A percentile compares a stretch with the other conserved stretches of the same genome.
phyloP scores from a whole-genome alignment of 1,139 yeast species.

The Pichia sp. region DNA sequence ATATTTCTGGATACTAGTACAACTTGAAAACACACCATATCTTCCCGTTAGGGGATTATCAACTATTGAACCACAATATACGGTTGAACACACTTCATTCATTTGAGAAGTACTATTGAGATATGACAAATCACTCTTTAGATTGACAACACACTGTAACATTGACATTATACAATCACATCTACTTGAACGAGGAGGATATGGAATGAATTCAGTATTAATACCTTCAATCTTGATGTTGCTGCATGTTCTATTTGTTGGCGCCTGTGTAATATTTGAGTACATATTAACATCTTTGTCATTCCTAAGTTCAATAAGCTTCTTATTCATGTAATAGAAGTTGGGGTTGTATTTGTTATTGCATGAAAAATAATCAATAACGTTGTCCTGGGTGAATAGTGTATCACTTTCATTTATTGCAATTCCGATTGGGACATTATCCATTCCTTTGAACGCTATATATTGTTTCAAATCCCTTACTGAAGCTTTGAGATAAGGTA shows the following conservation, averaged over 20 bases:
- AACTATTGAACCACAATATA: slow-evolving; percentile 51
- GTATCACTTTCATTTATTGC: slow-evolving; percentile 41
- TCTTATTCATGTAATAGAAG: slow-evolving; percentile 13
- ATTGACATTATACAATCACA: slow-evolving; percentile 57
- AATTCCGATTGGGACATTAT: slow-evolving; percentile 58
- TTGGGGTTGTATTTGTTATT: slow-evolving; percentile 15
- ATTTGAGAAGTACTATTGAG: slow-evolving; percentile 36
- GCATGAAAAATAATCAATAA: slow-evolving; percentile 18
- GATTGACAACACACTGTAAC: slow-evolving; percentile 47
- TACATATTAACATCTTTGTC: too few relatives aligned
- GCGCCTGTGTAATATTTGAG: too few relatives aligned
- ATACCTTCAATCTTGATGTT: slow-evolving; percentile 1
- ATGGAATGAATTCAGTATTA: slow-evolving; percentile 39
- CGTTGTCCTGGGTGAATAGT: slow-evolving; percentile 40
- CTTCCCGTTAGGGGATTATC: slow-evolving; percentile 48
- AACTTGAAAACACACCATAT: slow-evolving; percentile 59
- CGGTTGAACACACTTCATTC: slow-evolving; percentile 47
- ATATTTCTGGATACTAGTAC: slow-evolving; percentile 49
- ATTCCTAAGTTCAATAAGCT: not conserved
- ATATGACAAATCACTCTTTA: not conserved
- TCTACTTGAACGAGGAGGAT: slow-evolving; percentile 49
- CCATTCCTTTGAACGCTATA: slow-evolving; percentile 41
- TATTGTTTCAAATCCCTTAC: slow-evolving; percentile 55
- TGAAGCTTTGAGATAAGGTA: slow-evolving; percentile 64
- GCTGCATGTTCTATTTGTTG: slow-evolving; percentile 8